These are phyloP conservation scores for Sclerospora graminicola DNA, from an alignment of 352 stramenopile species.

Conservation along the genomic window DNA sequence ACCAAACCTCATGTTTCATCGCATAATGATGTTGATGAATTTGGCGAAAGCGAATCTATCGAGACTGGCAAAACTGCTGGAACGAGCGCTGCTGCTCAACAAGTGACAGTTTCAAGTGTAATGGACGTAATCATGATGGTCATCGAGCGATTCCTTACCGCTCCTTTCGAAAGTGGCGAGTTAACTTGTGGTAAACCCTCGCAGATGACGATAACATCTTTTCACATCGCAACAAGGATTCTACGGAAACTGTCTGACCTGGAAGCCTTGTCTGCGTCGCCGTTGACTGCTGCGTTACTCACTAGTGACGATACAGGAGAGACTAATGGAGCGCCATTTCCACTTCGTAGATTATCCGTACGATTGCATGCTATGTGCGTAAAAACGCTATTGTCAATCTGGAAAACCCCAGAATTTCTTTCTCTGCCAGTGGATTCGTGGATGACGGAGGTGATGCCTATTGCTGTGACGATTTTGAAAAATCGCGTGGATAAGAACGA, in stretches of 20 bases:
- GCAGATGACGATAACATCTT: conserved; percentile 57
- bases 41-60: conserved; percentile 3
- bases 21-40: conserved; percentile 24
- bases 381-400: conserved; percentile 43
- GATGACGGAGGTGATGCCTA: conserved; percentile 50
- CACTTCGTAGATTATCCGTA: conserved; percentile 39
- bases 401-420: conserved; percentile 42
- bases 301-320: conserved; percentile 36
- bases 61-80: conserved; percentile 14
- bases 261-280: conserved; percentile 47
- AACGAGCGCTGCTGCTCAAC: conserved; percentile 18
- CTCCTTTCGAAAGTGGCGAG: conserved; percentile 15
- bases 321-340: conserved; percentile 24
- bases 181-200: conserved; percentile 11
- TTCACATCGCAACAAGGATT: conserved; percentile 48
- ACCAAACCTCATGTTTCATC: not conserved
- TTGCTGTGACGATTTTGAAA: conserved; percentile 66
- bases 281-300: conserved; percentile 50
- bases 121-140: conserved; percentile 51
- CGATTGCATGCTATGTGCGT: conserved; percentile 56
- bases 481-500: conserved; percentile 52
- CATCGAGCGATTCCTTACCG: conserved; percentile 26
- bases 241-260: conserved; percentile 62
- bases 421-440: conserved; percentile 35
- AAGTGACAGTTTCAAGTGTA: conserved; percentile 25